These are phyloP conservation scores for Stygiomarasmius scandens DNA, from an alignment of 1,284 basidiomycete genomes.

Conservation along the genomic window DNA sequence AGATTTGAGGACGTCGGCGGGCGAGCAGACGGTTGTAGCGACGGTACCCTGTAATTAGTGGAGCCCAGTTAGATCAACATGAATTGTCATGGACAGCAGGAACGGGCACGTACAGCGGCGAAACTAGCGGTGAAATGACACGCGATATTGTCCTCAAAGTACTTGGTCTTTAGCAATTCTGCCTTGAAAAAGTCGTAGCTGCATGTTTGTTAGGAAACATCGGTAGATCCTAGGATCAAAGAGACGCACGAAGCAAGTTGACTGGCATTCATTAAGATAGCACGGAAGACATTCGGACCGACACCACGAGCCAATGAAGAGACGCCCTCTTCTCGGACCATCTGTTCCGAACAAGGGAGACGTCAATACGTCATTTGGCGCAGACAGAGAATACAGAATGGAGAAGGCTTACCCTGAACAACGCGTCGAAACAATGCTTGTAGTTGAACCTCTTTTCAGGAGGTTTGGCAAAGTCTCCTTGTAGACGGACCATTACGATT, in stretches of 20 bases:
- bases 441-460: conserved; percentile 86
- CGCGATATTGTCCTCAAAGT: too few species aligned
- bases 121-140: too few species aligned
- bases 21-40: conserved; percentile 92
- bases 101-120: conserved; percentile 39
- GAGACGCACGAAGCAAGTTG: too few species aligned
- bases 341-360: too few species aligned
- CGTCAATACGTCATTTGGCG: conserved; percentile 5
- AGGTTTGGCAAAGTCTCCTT: conserved; percentile 87
- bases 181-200: too few species aligned
- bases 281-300: too few species aligned
- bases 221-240: too few species aligned
- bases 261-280: too few species aligned
- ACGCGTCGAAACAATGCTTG: conserved; percentile 83
- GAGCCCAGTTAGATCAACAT: background rate
- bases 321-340: conserved; percentile 82
- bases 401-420: conserved; percentile 70
- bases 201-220: too few species aligned
- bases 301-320: conserved; percentile 78
- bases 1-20: conserved; percentile 85
- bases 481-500: conserved; percentile 85
- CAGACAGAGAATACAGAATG: conserved; percentile 13
- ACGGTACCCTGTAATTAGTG: conserved; percentile 70
- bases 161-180: too few species aligned
- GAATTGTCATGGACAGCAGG: background rate